Evolutionary conservation across 225 moss, liverwort and hornwort species (phyloP).

Genomic region (Pseudoscleropodium purum): DNA sequence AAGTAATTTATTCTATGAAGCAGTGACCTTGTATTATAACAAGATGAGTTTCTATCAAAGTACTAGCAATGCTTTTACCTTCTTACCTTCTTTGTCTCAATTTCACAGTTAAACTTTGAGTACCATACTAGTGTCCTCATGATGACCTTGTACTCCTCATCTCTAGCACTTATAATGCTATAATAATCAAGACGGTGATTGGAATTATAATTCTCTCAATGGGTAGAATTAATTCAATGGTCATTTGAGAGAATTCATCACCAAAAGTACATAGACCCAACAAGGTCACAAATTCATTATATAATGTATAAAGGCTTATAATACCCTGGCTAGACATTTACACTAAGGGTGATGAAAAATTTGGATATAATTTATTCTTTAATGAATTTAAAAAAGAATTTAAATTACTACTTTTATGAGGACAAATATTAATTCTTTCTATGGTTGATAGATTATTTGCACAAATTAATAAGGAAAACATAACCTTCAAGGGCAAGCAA

Average conservation of each 20-base stretch:
- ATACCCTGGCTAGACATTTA: too few species aligned
- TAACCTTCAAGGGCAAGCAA: too few species aligned
- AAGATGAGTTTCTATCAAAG: neutral
- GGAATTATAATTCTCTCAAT: neutral
- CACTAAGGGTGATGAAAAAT: too few species aligned
- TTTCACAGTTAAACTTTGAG: neutral
- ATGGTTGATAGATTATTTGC: too few species aligned
- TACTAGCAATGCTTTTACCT: neutral
- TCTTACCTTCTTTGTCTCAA: neutral
- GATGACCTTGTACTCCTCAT: accelerated
- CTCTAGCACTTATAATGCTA: neutral
- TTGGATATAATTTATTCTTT: too few species aligned
- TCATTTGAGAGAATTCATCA: neutral
- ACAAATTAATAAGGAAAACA: too few species aligned
- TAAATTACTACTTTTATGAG: too few species aligned
- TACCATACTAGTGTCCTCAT: accelerated
- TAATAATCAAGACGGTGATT: neutral
- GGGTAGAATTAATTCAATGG: neutral
- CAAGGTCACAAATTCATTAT: neutral
- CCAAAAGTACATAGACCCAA: neutral
- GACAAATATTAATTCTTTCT: too few species aligned
- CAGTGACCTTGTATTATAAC: neutral
- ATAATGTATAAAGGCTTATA: too few species aligned
- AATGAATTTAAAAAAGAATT: too few species aligned
- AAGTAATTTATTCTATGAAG: neutral